These are phyloP conservation scores for Selenicereus undatus DNA, from an alignment of 148 eudicot species.

Conservation along the genomic window DNA sequence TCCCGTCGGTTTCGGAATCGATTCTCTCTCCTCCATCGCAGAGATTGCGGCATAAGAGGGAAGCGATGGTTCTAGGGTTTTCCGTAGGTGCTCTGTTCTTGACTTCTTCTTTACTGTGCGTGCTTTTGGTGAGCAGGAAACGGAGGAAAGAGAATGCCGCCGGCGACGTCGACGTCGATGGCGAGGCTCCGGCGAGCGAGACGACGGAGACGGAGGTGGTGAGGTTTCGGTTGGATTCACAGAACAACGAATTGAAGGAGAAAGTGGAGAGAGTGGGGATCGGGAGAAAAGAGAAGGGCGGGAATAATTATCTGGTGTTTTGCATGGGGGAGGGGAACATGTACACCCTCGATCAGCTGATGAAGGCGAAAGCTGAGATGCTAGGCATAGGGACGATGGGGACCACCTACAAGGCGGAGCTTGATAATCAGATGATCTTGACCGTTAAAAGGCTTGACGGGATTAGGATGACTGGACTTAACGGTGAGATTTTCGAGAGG, in stretches of 20 bases:
- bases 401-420: slow-evolving; percentile 74
- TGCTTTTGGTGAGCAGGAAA: slow-evolving; percentile 31
- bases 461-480: slow-evolving; percentile 42
- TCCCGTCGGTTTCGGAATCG: slow-evolving; percentile 3
- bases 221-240: slow-evolving; percentile 19
- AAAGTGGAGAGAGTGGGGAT: not conserved
- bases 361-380: slow-evolving; percentile 88
- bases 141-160: slow-evolving; percentile 14
- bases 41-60: slow-evolving; percentile 16
- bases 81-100: slow-evolving; percentile 38
- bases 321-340: slow-evolving; percentile 43
- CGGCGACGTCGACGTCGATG: not conserved
- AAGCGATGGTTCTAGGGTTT: slow-evolving; percentile 39
- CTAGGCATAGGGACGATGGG: slow-evolving; percentile 77
- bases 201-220: slow-evolving; percentile 18
- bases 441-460: slow-evolving; percentile 81
- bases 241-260: slow-evolving; percentile 19
- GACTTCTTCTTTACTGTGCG: slow-evolving; percentile 37
- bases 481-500: slow-evolving; percentile 50
- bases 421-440: slow-evolving; percentile 50
- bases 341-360: slow-evolving; percentile 65
- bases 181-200: not conserved
- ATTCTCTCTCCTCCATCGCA: slow-evolving; percentile 5
- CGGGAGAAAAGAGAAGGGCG: slow-evolving; percentile 33
- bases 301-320: slow-evolving; percentile 41